Evolutionary conservation across 2,329 filamentous ascomycete genomes (phyloP).

Genomic region (Drechslera avenae): DNA sequence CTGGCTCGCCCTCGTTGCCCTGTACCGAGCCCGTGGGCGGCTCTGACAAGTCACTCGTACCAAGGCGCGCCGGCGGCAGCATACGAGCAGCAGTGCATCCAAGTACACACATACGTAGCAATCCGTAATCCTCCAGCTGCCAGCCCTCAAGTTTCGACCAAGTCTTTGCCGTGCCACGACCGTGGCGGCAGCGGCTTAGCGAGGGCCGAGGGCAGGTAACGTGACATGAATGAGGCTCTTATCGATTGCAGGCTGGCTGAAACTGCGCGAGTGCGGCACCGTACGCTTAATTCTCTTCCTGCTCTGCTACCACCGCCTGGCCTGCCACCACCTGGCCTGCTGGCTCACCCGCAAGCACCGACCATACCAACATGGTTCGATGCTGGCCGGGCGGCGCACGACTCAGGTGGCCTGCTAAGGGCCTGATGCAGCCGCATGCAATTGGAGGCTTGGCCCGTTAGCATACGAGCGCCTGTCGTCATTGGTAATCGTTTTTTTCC

Average conservation of each 20-base stretch:
- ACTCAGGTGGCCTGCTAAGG: constrained; percentile 25
- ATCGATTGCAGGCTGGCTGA: constrained; percentile 31
- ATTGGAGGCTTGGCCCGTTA: constrained; percentile 25
- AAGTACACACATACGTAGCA: no score
- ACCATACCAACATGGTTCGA: neutral
- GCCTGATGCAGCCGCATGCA: constrained; percentile 19
- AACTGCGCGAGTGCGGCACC: constrained; percentile 3
- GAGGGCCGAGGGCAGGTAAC: neutral
- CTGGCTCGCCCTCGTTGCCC: constrained; percentile 9
- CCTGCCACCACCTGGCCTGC: no score
- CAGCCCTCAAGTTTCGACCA: no score
- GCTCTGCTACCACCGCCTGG: no score
- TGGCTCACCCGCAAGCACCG: no score
- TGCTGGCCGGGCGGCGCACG: constrained; percentile 11
- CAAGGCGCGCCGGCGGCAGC: constrained; percentile 6
- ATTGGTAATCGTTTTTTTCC: constrained; percentile 20
- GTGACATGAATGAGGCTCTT: constrained; percentile 20
- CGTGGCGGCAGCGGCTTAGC: neutral
- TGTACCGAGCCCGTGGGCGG: constrained; percentile 12
- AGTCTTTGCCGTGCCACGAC: no score
- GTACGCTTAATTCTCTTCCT: no score
- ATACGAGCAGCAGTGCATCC: constrained; percentile 7
- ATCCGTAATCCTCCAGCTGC: neutral
- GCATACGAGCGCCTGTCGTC: constrained; percentile 22
- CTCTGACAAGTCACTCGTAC: constrained; percentile 17